Evolutionary conservation across 495 filamentous ascomycete species (phyloP), one percentile per base, ranked within the genome.

Genomic region (Tetracladium setigerum): DNA sequence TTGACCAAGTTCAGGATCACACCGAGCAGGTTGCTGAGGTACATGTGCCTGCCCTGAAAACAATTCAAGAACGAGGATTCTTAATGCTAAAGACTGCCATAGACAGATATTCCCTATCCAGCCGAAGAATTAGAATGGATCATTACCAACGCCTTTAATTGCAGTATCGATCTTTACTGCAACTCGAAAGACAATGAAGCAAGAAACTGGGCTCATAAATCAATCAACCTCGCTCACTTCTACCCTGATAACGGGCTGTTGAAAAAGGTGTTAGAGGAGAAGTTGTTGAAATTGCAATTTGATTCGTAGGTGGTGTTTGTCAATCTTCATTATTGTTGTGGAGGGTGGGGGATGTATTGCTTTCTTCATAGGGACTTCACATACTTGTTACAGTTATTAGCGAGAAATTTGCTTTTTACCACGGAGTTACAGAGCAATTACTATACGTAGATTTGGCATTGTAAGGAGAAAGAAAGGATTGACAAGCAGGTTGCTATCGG

Each of bases 71-170:
- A 16, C 41, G 44, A n/a, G n/a, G n/a, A n/a, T n/a, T n/a, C n/a
- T n/a, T n/a, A n/a, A 24, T 15, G 14, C 35, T 46, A 18, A 44
- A 50, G n/a, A 16, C 36, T 47, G 42, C 38, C 39, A 33, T 18
- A 76, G 70, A 63, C 50, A 40, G 52, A 68, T 11, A 60, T 71
- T 11, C 57, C 58, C 2, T 94, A 87, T 57, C 86, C 86, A 4
- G 48, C 63, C 9, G 73, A 77, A 6, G 89, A 95, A 52, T 65
- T 95, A 2, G 79, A 85, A 54, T 90, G 85, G 83, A 75, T 96
- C 24, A 81, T 81, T 1, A 77, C 77, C 0, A 78, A 73, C 2
- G 64, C 82, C 0, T 95, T 92, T 68, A 94, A 94, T 52, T 77
- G 73, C 35, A 82, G 82, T 0, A 73, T 89, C 16, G 87, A 92